These are phyloP conservation scores for Penicillium sp. DNA, from an alignment of 2,329 filamentous ascomycete species.

Conservation along the genomic window DNA sequence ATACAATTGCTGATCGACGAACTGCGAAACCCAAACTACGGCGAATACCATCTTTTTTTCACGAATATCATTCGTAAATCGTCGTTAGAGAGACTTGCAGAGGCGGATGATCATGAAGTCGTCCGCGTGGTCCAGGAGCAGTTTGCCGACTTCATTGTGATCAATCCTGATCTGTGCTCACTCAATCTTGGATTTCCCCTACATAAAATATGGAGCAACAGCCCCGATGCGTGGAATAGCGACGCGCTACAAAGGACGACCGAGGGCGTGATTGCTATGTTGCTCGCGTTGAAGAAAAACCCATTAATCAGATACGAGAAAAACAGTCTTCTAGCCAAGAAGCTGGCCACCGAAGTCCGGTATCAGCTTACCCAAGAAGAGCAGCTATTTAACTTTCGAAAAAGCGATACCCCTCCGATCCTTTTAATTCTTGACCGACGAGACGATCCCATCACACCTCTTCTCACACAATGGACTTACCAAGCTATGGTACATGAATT, in stretches of 20 bases:
- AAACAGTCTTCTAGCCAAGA: constrained; percentile 85
- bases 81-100: constrained; percentile 84
- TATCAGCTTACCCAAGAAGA: constrained; percentile 95
- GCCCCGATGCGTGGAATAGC: constrained; percentile 83
- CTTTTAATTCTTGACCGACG: constrained; percentile 84
- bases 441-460: constrained; percentile 89
- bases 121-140: constrained; percentile 92
- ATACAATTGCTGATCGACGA: constrained; percentile 94
- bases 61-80: constrained; percentile 98
- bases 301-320: constrained; percentile 90
- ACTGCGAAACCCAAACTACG: constrained; percentile 91
- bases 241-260: constrained; percentile 82
- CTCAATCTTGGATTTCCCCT: constrained; percentile 69
- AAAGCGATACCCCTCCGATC: constrained; percentile 90
- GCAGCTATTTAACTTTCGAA: constrained; percentile 92
- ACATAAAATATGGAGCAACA: constrained; percentile 74
- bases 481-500: constrained; percentile 99
- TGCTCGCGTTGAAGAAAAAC: constrained; percentile 93
- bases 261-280: constrained; percentile 77
- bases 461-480: constrained; percentile 97
- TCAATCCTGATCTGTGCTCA: constrained; percentile 91
- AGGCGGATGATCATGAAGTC: constrained; percentile 96
- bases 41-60: constrained; percentile 95
- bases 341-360: constrained; percentile 85
- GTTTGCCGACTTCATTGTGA: constrained; percentile 91